Base-by-base conservation (phyloP, 768 basidiomycete genomes). In the Suillus alpinus region DNA sequence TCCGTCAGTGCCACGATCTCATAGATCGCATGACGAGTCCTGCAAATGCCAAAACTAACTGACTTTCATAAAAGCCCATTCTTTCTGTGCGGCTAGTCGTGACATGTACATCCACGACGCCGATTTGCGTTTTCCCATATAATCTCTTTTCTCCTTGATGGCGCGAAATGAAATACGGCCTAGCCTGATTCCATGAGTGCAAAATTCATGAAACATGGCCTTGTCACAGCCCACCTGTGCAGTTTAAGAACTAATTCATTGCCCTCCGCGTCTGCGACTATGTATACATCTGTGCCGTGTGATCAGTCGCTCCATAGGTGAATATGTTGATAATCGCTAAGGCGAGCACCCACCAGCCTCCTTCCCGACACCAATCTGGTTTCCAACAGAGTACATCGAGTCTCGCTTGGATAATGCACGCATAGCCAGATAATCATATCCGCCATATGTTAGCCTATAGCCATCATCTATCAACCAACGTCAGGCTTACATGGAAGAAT, bases 41-140 rank as follows among this genome's bases (percentile, higher is more conserved):
- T 31, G 51, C 29, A 14, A 12, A 56, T 36, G 43, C 36, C 13
- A 9, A 56, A 20, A 51, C 23, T 50, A 31, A 39, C 67, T 46
- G 23, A 94, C 96, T 82, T 97, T 98, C 93, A 99, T 96, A 74
- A 98, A 99, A 1, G 93, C 94, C 85, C 88, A 99, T 72, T 99
- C 97, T 71, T 98, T 98, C 77, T 96, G 90, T 9, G 97, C 97
- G 18, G 95, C 90, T 50, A 99, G 76, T 23, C 97, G 85, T 23
- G 94, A 95, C 92, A 99, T 93, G 76, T 98, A 98, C 95, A 98
- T 97, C 97, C 97, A 99, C 18, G 93, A 93, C 0, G 97, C 96
- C 18, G 90, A 92, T 75, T 94, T 94, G 44, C 97, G 85, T 74
- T 95, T 96, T 26, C 95, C 94, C 59, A 99, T 78, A 71, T 98